phyloP scores from a whole-genome alignment of 1,284 basidiomycete species.

The Nidula niveotomentosa region DNA sequence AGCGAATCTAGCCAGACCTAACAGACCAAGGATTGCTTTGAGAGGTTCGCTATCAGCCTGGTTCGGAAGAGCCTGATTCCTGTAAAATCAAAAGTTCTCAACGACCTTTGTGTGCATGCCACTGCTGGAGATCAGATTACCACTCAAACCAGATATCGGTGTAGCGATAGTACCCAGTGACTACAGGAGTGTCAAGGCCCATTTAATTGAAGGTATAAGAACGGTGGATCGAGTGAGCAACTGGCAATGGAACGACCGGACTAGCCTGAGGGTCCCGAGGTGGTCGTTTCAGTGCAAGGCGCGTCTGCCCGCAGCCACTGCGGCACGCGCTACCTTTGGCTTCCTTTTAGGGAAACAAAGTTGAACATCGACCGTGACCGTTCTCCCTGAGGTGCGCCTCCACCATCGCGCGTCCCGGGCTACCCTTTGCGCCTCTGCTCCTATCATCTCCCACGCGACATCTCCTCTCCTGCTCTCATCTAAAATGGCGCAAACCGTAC shows the following conservation, averaged over 20 bases:
- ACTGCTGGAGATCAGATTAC: constrained; percentile 25
- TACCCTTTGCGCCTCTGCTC: constrained; percentile 5
- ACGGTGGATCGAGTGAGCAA: no score
- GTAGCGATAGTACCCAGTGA: constrained; percentile 76
- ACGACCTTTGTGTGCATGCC: no score
- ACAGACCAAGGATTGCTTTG: constrained; percentile 59
- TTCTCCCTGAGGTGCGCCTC: neutral
- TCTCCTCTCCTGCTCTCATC: constrained; percentile 7
- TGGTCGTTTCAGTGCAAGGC: neutral
- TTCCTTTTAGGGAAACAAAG: constrained; percentile 20
- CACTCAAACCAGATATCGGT: constrained; percentile 80
- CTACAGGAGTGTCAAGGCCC: constrained; percentile 24
- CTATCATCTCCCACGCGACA: constrained; percentile 2
- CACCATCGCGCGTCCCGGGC: neutral
- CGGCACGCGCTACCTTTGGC: constrained; percentile 5
- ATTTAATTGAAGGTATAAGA: constrained; percentile 4
- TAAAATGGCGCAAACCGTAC: constrained; percentile 50
- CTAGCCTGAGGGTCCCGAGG: no score
- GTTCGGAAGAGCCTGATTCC: constrained; percentile 30
- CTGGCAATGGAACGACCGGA: no score
- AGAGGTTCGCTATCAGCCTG: constrained; percentile 57
- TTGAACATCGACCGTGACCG: constrained; percentile 8
- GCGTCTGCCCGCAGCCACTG: neutral
- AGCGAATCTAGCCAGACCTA: no score
- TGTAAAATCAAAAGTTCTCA: constrained; percentile 8